These are phyloP conservation scores for Sclerospora graminicola DNA, from an alignment of 352 stramenopile genomes.

Conservation along the genomic window DNA sequence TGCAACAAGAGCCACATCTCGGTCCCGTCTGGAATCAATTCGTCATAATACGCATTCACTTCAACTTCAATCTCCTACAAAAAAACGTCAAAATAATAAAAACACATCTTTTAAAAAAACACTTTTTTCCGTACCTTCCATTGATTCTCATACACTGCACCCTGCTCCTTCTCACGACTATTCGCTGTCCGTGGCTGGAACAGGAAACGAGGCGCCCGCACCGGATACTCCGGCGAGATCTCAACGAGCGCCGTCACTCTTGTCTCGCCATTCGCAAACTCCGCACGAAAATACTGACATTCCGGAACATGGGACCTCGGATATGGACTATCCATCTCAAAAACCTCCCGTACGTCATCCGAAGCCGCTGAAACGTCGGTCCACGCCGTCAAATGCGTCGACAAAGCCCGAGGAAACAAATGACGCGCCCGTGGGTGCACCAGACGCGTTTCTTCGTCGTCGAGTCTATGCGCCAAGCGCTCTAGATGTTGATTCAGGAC, in stretches of 20 bases:
- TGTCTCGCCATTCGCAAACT: slow-evolving; percentile 33
- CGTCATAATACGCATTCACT: slow-evolving; percentile 60
- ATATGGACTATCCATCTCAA: slow-evolving; percentile 15
- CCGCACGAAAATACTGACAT: slow-evolving; percentile 42
- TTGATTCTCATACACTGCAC: slow-evolving; percentile 38
- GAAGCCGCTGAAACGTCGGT: slow-evolving; percentile 27
- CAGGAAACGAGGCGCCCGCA: slow-evolving; percentile 48
- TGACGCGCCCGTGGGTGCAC: slow-evolving; percentile 28
- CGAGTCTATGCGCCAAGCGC: no score
- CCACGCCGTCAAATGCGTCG: slow-evolving; percentile 46
- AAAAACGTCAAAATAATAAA: no score
- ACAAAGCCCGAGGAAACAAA: slow-evolving; percentile 32
- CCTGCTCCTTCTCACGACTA: slow-evolving; percentile 23
- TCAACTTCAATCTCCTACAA: slow-evolving; percentile 65
- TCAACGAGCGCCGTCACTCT: slow-evolving; percentile 42
- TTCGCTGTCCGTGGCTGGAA: slow-evolving; percentile 33
- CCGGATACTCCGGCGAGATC: slow-evolving; percentile 54
- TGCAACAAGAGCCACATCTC: slow-evolving; percentile 53
- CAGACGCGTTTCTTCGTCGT: slow-evolving; percentile 7
- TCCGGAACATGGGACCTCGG: slow-evolving; percentile 11
- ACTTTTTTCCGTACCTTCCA: slow-evolving; percentile 67
- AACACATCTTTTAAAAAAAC: no score
- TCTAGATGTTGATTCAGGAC: slow-evolving; percentile 43
- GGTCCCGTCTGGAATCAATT: slow-evolving; percentile 34
- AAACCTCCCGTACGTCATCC: slow-evolving; percentile 34